Percentiles rank a stretch among this genome's conserved stretches.
phyloP scores from a whole-genome alignment of 495 filamentous ascomycete species.

The Astrothelium macrocarpum region DNA sequence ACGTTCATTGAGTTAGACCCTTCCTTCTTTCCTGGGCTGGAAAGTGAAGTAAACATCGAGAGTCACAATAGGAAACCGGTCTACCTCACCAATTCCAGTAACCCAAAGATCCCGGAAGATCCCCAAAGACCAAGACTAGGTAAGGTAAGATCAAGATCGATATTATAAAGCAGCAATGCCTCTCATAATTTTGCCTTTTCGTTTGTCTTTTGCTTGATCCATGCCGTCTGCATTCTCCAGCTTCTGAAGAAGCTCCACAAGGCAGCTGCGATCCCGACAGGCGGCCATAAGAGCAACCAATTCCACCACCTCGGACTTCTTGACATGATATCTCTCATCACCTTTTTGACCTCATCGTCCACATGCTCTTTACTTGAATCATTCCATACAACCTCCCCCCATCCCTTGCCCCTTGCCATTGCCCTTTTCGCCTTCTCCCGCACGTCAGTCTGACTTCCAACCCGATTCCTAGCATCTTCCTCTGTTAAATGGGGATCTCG shows the following conservation, averaged over 20 bases:
- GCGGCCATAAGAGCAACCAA: constrained; percentile 63
- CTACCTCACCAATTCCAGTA: background rate
- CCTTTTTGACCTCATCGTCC: constrained; percentile 49
- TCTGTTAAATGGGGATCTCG: constrained; percentile 61
- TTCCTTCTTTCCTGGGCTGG: background rate
- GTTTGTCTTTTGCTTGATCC: constrained; percentile 55
- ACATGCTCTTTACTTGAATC: constrained; percentile 63
- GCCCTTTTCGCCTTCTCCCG: constrained; percentile 67
- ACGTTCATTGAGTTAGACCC: background rate
- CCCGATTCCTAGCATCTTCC: constrained; percentile 74
- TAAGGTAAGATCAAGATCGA: no score
- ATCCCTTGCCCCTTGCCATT: constrained; percentile 47
- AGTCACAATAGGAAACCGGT: background rate
- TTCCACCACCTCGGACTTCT: constrained; percentile 73
- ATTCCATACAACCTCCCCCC: constrained; percentile 79
- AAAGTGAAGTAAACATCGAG: background rate
- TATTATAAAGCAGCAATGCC: background rate
- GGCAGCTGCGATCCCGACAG: constrained; percentile 54
- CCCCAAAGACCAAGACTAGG: no score
- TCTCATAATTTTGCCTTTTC: constrained; percentile 59
- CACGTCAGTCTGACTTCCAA: constrained; percentile 75
- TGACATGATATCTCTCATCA: constrained; percentile 50
- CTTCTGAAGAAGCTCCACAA: constrained; percentile 59
- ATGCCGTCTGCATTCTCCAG: constrained; percentile 54
- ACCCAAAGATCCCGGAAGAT: no score